These are phyloP conservation scores for Ogataea haglerorum DNA, from an alignment of 805 yeast genomes.

Conservation along the genomic window DNA sequence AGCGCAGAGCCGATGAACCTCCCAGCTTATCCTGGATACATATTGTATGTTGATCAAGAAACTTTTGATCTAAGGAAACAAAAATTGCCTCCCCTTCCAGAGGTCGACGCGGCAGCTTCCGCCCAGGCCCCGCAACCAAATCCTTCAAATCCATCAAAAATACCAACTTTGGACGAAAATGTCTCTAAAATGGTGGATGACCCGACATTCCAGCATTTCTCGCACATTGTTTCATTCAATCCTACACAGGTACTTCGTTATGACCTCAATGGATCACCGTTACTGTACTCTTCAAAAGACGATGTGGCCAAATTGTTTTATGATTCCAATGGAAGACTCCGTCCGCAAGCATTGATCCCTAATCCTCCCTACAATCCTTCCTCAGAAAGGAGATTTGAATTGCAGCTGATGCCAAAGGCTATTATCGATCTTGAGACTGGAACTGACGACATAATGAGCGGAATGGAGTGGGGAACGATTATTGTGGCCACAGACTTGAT, in stretches of 20 bases:
- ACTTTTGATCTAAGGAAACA: conserved; percentile 48
- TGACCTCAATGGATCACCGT: conserved; percentile 73
- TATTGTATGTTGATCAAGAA: conserved; percentile 73
- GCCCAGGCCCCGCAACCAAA: conserved; percentile 3
- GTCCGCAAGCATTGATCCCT: conserved; percentile 43
- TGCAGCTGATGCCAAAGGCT: conserved; percentile 93
- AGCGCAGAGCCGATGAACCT: conserved; percentile 22
- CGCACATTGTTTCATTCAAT: conserved; percentile 71
- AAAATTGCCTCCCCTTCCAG: conserved; percentile 43
- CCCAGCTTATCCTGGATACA: conserved; percentile 61
- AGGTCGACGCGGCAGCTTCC: conserved; percentile 7
- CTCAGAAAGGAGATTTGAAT: conserved; percentile 63
- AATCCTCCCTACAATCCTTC: conserved; percentile 59
- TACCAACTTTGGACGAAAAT: conserved; percentile 42
- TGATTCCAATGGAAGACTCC: conserved; percentile 22
- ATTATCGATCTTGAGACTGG: conserved; percentile 73
- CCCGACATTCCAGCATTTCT: conserved; percentile 73
- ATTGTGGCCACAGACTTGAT: conserved; percentile 68
- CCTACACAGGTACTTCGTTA: conserved; percentile 86
- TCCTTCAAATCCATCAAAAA: conserved; percentile 20
- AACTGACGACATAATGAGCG: conserved; percentile 48
- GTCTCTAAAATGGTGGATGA: conserved; percentile 64
- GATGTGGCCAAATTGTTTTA: conserved; percentile 44
- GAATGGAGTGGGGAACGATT: conserved; percentile 98
- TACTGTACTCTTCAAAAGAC: conserved; percentile 66